phyloP scores from a whole-genome alignment of 2,329 filamentous ascomycete species.

The Alternaria sp. region DNA sequence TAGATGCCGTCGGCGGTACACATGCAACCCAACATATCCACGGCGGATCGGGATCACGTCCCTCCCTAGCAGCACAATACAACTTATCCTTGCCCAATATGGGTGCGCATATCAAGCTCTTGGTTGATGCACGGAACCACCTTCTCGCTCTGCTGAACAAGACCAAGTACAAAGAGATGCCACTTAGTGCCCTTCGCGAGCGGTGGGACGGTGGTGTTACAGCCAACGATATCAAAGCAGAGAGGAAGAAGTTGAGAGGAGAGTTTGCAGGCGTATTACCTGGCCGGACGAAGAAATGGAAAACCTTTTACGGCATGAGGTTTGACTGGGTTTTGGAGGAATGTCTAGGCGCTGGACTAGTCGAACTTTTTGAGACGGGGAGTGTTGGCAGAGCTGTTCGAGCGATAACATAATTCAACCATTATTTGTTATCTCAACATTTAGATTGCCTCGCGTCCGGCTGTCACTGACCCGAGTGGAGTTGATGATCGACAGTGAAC shows the following conservation, averaged over 20 bases:
- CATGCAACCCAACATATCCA: constrained; percentile 72
- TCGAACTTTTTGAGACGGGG: constrained; percentile 79
- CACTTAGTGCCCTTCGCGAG: constrained; percentile 69
- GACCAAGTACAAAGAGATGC: constrained; percentile 69
- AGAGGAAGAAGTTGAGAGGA: constrained; percentile 62
- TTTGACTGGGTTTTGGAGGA: constrained; percentile 79
- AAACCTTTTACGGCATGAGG: constrained; percentile 71
- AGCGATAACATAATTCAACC: not conserved
- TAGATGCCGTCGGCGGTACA: constrained; percentile 74
- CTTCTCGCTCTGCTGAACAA: constrained; percentile 67
- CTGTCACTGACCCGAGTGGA: not conserved
- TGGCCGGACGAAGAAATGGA: constrained; percentile 74
- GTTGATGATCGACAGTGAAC: not conserved
- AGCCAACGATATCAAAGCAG: constrained; percentile 55
- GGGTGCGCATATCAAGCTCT: constrained; percentile 72
- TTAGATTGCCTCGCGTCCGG: not conserved
- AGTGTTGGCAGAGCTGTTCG: constrained; percentile 74
- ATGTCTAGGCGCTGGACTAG: constrained; percentile 72
- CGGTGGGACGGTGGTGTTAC: constrained; percentile 75
- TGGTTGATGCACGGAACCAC: constrained; percentile 69
- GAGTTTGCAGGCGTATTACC: constrained; percentile 67
- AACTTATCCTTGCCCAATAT: constrained; percentile 71
- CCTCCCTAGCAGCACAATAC: constrained; percentile 50
- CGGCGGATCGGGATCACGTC: constrained; percentile 59
- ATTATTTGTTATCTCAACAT: not conserved